Base-by-base conservation (phyloP, 2,329 filamentous ascomycete genomes). In the Metarhizium humberi region DNA sequence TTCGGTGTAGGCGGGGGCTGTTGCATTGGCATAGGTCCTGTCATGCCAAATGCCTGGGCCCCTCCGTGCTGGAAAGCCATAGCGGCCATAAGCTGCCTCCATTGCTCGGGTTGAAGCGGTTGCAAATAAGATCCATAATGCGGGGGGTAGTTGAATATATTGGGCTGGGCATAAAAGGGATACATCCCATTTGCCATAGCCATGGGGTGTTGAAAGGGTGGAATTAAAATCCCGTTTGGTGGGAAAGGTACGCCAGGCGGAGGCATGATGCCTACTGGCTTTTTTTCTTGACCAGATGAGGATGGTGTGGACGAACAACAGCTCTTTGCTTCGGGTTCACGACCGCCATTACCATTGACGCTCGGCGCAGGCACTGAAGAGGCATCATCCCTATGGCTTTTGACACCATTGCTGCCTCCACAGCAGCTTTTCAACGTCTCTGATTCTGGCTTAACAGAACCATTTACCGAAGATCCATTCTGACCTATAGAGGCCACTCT, bases 91-190 rank as follows among this genome's bases (percentile, higher is more conserved):
- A 75, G 67, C 57, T 80, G 73, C 53, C 74, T 69, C 76, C 77
- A 81, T 51, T 78, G 77, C 14, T 75, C 71, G n/a, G 75, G 78
- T 58, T 81, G 76, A 10, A 82, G 69, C 4, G 79, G 79, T 51
- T 80, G 78, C 59, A 78, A 70, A 60, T 74, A 81, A 0, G 79
- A 80, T 7, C 79, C 79, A 62, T 78, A 80, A 25, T 78, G 73
- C 3, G 78, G 71, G 4, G 79, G 78, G 52, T 81, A 81, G 8
- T 75, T 76, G 58, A 78, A 81, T 16, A 79, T 67, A 16, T 73
- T 75, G 2, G 73, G 71, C 40, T 75, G 74, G 5, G 70, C 62
- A 52, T 71, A 75, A 62, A 71, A 74, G 6, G 67, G 63, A 57
- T 71, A 73, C 58, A 74, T 68, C 56, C 70, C 68, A 52, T 72